These are phyloP conservation scores for Calendula officinalis DNA, from an alignment of 129 eudicot genomes.

Conservation along the genomic window DNA sequence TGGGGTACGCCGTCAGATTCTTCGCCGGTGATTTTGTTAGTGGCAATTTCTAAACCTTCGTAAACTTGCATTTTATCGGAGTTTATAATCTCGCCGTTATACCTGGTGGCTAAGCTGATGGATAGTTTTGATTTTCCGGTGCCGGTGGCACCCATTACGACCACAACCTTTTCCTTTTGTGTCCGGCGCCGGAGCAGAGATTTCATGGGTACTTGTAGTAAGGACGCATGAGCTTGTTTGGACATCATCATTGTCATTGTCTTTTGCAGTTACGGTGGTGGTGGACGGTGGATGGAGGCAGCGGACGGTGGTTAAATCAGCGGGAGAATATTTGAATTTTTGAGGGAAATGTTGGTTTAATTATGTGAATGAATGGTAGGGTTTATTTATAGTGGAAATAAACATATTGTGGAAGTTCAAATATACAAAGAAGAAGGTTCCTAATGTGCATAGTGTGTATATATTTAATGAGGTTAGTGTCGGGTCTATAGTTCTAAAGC, in stretches of 20 bases:
- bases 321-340: slow-evolving; percentile 22
- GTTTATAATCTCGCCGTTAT: slow-evolving; percentile 63
- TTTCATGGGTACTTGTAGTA: slow-evolving; percentile 36
- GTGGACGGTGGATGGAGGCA: neutral
- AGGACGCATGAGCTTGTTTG: slow-evolving; percentile 42
- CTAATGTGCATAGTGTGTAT: slow-evolving; percentile 10
- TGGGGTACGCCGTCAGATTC: slow-evolving; percentile 67
- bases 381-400: slow-evolving; percentile 24
- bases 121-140: slow-evolving; percentile 82
- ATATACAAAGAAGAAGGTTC: slow-evolving; percentile 23
- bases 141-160: slow-evolving; percentile 92
- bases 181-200: slow-evolving; percentile 29
- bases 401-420: neutral
- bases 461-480: slow-evolving; percentile 15
- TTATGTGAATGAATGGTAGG: slow-evolving; percentile 8
- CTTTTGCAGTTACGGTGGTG: neutral
- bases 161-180: slow-evolving; percentile 65
- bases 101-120: slow-evolving; percentile 62
- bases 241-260: slow-evolving; percentile 37
- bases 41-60: slow-evolving; percentile 66
- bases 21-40: slow-evolving; percentile 66
- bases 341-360: slow-evolving; percentile 1
- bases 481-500: slow-evolving; percentile 4
- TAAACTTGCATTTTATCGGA: slow-evolving; percentile 90
- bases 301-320: neutral